A percentile compares a stretch with the other conserved stretches of the same genome.
Conservation (phyloP, 495 filamentous ascomycete genomes). For the Niebla homalea region DNA sequence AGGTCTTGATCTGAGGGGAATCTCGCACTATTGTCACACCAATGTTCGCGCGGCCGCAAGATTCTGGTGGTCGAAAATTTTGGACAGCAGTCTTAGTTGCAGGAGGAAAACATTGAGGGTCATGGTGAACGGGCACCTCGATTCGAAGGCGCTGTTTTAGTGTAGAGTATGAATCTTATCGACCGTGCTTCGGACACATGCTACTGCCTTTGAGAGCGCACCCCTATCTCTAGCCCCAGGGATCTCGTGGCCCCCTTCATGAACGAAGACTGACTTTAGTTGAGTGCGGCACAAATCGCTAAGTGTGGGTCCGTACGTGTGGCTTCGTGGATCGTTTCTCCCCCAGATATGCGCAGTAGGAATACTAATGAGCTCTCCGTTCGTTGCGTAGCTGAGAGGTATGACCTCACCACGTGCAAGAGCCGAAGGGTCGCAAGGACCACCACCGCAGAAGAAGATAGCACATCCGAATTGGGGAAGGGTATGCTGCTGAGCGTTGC, state of each 20-base stretch:
- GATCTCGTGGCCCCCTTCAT: conserved; percentile 21
- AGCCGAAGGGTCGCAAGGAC: conserved; percentile 6
- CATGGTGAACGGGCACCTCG: no score
- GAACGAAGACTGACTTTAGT: conserved; percentile 15
- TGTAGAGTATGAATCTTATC: conserved; percentile 3
- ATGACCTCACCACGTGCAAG: conserved; percentile 6
- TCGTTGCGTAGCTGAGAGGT: neutral
- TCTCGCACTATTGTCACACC: no score
- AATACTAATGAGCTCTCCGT: conserved; percentile 9
- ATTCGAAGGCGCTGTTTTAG: neutral
- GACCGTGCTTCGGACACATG: conserved; percentile 12
- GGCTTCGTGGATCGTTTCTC: conserved; percentile 8
- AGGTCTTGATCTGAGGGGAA: no score
- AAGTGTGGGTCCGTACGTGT: neutral
- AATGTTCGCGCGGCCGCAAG: no score
- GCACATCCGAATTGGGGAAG: conserved; percentile 17
- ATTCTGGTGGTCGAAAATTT: no score
- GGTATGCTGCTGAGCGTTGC: conserved; percentile 1
- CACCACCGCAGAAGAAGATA: conserved; percentile 17
- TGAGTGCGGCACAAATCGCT: conserved; percentile 12
- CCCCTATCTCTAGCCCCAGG: conserved; percentile 14
- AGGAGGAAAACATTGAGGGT: no score
- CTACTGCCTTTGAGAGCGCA: conserved; percentile 3
- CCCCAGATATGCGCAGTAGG: conserved; percentile 27
- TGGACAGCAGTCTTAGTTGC: no score